Base-by-base conservation (phyloP, 2,329 filamentous ascomycete genomes). In the Coniella vitis region DNA sequence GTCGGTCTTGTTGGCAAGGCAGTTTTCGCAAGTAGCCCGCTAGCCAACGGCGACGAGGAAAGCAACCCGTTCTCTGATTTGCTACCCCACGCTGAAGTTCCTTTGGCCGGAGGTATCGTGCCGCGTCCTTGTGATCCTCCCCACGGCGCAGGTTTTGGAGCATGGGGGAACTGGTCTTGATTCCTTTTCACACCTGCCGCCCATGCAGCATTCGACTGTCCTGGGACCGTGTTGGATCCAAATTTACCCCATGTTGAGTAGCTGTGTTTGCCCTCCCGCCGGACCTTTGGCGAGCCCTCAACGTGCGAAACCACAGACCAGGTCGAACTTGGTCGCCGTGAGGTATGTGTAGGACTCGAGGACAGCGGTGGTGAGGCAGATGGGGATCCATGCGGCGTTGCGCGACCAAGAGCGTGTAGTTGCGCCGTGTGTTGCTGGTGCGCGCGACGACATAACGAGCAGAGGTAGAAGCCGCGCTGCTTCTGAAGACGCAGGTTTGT, bases 401-500 rank as follows among this genome's bases (percentile, higher is more conserved):
- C 35, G 37, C 37, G 40, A 35, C 44, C 13, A 20, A 17, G 31
- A 37, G 48, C 21, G 41, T 45, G 40, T 14, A 37, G 21, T 45
- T 45, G 48, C 32, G 48, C 31, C 40, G 47, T 31, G 45, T 45
- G 38, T 22, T 51, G 41, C 31, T 39, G 44, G 40, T 51, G 32
- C 50, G 64, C 62, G 47, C 62, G 61, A 52, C 63, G 65, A 57
- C 69, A 72, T 56, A 63, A 58, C 42, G 65, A 60, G 65, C 69
- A 72, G 44, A 71, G 61, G 58, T 69, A 71, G 43, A 63, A 60
- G 59, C 63, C 62, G 56, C 61, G 58, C 52, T 61, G 65, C 57
- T 63, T 61, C 68, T 70, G 45, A 17, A 48, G 7, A 36, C 45
- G 39, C 46, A 41, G 17, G n/a, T 12, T 13, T 19, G 10, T 35